Evolutionary conservation across 192 early-diverging fungal genomes (phyloP), one percentile per base, ranked within the genome.

Genomic region (Jimgerdemannia lactiflua): DNA sequence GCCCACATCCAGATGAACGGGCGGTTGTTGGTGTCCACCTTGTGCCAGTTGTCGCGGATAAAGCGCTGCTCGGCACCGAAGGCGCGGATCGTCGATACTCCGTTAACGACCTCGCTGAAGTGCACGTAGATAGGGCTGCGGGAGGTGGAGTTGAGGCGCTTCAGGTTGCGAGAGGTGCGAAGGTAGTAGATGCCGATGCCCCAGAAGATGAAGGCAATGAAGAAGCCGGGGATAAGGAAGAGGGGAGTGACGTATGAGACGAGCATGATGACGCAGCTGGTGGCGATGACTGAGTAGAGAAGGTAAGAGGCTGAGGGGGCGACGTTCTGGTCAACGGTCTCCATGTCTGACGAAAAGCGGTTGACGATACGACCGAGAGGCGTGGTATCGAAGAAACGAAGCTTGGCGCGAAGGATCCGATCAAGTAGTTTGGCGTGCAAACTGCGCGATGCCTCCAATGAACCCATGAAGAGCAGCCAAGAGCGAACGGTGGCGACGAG

Each of bases 311-410:
- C 70, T 17, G 78, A 73, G 20, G 87, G 86, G 54, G 86, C 86
- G 44, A 91, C 79, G 3, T 70, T 72, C 65, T 90, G 88, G 78
- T 97, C 95, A 74, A 97, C 83, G 3, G 91, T 89, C 29, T 91
- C 90, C 79, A 97, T 92, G 83, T 99, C 95, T 17, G 92, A 91
- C 41, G 93, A 92, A 76, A 95, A 96, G 64, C 97, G 82, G 80
- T 97, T 98, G 79, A 93, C 39, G 67, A 95, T 91, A n/a, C 93
- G 89, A 42, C 95, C 95, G 18, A 94, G 84, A 7, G 97, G 97
- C n/a, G 93, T 95, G 19, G 90, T 90, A 75, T 97, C 95, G 80
- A 94, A 98, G 88, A 97, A 98, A 29, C 91, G 88, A 43, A 96
- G 86, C 76, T 91, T 91, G 3, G 94, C 91, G 40, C 85, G 88